phyloP scores from a whole-genome alignment of 2,329 filamentous ascomycete genomes.

The Cytospora mali region DNA sequence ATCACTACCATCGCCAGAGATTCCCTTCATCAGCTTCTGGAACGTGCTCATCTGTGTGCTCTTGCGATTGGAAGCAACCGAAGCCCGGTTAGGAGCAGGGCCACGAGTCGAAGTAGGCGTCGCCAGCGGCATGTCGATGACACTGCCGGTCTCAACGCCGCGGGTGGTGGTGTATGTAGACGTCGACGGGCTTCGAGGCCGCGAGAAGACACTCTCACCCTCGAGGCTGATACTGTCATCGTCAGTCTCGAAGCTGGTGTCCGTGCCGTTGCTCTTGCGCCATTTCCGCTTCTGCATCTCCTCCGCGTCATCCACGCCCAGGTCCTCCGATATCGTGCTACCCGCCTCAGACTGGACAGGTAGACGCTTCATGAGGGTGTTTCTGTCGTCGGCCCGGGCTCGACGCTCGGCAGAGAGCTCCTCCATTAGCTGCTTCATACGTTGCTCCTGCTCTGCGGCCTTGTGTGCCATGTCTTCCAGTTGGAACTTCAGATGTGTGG shows the following conservation, averaged over 20 bases:
- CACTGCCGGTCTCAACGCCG: slow-evolving; percentile 27
- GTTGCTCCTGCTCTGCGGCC: slow-evolving; percentile 56
- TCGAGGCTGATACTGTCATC: slow-evolving; percentile 44
- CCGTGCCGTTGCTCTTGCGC: slow-evolving; percentile 40
- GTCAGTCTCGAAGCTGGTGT: slow-evolving; percentile 55
- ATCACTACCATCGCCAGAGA: slow-evolving; percentile 42
- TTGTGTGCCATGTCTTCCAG: slow-evolving; percentile 61
- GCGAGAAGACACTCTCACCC: slow-evolving; percentile 61
- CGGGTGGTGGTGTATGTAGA: slow-evolving; percentile 40
- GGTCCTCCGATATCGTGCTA: slow-evolving; percentile 53
- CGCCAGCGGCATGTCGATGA: slow-evolving; percentile 28
- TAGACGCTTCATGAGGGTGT: slow-evolving; percentile 30
- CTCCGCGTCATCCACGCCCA: slow-evolving; percentile 55
- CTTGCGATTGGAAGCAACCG: slow-evolving; percentile 26
- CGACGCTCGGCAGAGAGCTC: slow-evolving; percentile 55
- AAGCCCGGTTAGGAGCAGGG: slow-evolving; percentile 16
- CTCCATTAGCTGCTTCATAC: slow-evolving; percentile 47
- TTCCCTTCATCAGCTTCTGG: slow-evolving; percentile 51
- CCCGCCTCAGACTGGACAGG: slow-evolving; percentile 35
- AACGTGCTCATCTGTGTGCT: slow-evolving; percentile 45
- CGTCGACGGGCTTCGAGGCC: slow-evolving; percentile 59
- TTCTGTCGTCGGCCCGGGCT: slow-evolving; percentile 44
- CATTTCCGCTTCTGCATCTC: slow-evolving; percentile 40
- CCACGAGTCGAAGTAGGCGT: slow-evolving; percentile 20
- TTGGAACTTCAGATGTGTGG: slow-evolving; percentile 59